These are phyloP conservation scores for Lachancea meyersii DNA, from an alignment of 805 yeast species.

Conservation along the genomic window DNA sequence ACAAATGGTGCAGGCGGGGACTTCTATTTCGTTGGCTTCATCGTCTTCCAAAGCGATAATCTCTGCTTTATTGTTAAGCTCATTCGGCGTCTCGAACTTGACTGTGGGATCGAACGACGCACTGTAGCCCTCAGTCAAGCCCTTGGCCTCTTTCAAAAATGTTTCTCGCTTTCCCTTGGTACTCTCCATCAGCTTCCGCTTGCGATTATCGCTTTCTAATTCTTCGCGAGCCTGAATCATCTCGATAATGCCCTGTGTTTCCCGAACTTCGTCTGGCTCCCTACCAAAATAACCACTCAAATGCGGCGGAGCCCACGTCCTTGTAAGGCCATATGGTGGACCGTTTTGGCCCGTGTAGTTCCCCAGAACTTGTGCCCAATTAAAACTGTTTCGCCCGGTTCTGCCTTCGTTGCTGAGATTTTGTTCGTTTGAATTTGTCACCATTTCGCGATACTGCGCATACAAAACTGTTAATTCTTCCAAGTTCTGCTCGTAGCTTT, in stretches of 20 bases:
- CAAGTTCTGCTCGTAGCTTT: conserved; percentile 18
- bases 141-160: conserved; percentile 18
- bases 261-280: conserved; percentile 14
- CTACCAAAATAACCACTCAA: neutral
- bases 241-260: conserved; percentile 28
- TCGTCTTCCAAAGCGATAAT: conserved; percentile 21
- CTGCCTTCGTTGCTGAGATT: conserved; percentile 1
- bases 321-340: neutral
- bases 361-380: neutral
- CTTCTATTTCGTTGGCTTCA: conserved; percentile 27
- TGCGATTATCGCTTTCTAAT: conserved; percentile 23
- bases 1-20: conserved; percentile 59
- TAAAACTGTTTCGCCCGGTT: neutral
- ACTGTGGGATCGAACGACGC: conserved; percentile 26
- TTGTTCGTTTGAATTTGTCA: conserved; percentile 2
- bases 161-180: conserved; percentile 25
- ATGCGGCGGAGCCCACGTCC: neutral
- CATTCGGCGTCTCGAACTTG: conserved; percentile 16
- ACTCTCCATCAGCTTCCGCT: conserved; percentile 22
- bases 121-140: conserved; percentile 29
- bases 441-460: conserved; percentile 18
- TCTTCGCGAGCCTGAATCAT: conserved; percentile 33
- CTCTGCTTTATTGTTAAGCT: conserved; percentile 19
- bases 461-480: conserved; percentile 18
- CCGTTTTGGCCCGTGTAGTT: neutral